phyloP scores from a whole-genome alignment of 495 filamentous ascomycete species.

The Aspergillus baeticus region DNA sequence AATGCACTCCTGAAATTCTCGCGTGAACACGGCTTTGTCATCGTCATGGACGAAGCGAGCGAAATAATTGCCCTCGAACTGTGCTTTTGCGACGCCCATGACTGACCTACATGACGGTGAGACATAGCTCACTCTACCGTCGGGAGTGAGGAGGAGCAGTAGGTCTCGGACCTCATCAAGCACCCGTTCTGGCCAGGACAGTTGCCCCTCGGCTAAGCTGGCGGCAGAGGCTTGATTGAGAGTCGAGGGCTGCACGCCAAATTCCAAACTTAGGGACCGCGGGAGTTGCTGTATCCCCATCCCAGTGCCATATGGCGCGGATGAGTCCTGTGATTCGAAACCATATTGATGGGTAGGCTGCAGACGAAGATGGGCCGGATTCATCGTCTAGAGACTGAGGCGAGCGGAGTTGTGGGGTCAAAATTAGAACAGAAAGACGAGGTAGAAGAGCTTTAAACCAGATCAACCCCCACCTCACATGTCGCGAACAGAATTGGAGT shows the following conservation, averaged over 20 bases:
- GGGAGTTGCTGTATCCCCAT: slow-evolving; percentile 19
- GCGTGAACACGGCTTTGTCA: slow-evolving; percentile 78
- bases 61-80: slow-evolving; percentile 73
- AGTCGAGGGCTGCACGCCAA: background rate
- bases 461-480: background rate
- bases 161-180: slow-evolving; percentile 89
- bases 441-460: background rate
- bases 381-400: slow-evolving; percentile 7
- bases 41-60: slow-evolving; percentile 83
- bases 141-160: slow-evolving; percentile 79
- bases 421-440: background rate
- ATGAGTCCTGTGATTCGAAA: slow-evolving; percentile 5
- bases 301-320: background rate
- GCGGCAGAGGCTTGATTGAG: slow-evolving; percentile 29
- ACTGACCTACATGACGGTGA: slow-evolving; percentile 77
- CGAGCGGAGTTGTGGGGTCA: background rate
- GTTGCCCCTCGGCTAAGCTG: slow-evolving; percentile 60
- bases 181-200: slow-evolving; percentile 86
- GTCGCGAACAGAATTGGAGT: background rate
- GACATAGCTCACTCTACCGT: slow-evolving; percentile 79
- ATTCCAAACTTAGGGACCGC: slow-evolving; percentile 14
- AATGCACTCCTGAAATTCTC: slow-evolving; percentile 91
- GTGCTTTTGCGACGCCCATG: slow-evolving; percentile 69
- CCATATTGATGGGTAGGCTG: slow-evolving; percentile 5
- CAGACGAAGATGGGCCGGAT: slow-evolving; percentile 10